Base-by-base conservation (phyloP, 2,329 filamentous ascomycete genomes). In the Orbilia blumenaviensis region DNA sequence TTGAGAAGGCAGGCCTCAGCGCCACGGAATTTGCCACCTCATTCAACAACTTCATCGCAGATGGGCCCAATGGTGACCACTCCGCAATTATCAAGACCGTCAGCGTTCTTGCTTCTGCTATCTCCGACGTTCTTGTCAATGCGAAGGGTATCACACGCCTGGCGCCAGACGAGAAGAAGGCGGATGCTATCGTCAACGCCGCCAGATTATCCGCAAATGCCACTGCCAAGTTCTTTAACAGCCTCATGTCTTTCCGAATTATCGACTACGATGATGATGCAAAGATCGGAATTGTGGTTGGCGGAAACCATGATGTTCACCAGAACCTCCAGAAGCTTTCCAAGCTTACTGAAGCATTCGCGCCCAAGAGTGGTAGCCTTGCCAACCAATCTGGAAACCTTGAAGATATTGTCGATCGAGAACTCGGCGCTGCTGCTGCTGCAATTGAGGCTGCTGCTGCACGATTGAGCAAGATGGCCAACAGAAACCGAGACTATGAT, bases 1-100 rank as follows among this genome's bases (percentile, higher is more conserved):
- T 98, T 72, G 95, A 99, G 82, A 99, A 98, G 85, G 94, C 95
- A 0, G 95, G 94, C 6, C 89, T 93, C 8, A 96, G 90, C 78
- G 93, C 95, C 10, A 98, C 96, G 83, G 95, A 99, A 82, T 99
- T 99, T 83, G 95, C 94, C 0, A 98, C 94, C 0, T 91, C 95
- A 0, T 99, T 98, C 87, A 99, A 97, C 85, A 96, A 96, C 84
- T 98, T 96, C 83, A 96, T 99, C 80, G 95, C 94, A 6, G 95
- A 99, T 81, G 95, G 95, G 0, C 94, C 94, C 3, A 96, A 94
- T 83, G 93, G 92, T 82, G 90, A 90, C 8, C 93, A 97, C 81
- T 89, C 91, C 1, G 94, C 97, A 74, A 91, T 99, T 77, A 98
- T 98, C 83, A 93, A 93, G 82, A 92, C 93, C 0, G 92, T 97